Evolutionary conservation across 805 yeast species (phyloP), one percentile per base, ranked within the genome.

Genomic region (Nakazawaea ernobii): DNA sequence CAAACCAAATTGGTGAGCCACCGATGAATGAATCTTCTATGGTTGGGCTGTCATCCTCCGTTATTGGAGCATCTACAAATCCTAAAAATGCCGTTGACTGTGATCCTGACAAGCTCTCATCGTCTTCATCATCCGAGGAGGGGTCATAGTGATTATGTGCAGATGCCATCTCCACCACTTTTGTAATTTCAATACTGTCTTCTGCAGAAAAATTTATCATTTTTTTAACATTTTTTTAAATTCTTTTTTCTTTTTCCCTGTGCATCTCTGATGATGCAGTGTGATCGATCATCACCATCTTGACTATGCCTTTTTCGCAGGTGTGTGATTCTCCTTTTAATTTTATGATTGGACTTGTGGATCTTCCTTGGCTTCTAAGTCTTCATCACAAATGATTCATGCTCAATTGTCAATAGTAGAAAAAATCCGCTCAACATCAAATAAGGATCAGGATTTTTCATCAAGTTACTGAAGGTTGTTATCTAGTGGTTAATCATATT

Each of bases 21-120:
- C 98, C 98, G 30, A 92, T 74, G 53, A 88, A 82, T 0, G 95
- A 80, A 57, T 89, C 96, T 48, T 76, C 81, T 4, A 71, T 48
- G 1, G 71, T 64, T 28, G 80, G 73, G 35, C 52, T 56, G 32
- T 73, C 79, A 3, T 70, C 75, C 13, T 68, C 72, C 6, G 74
- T 70, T 28, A 75, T 73, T n/a, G 79, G 74, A 1, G 77, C 73
- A 56, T 86, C 94, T 9, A 81, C 77, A 56, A 73, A 81, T 0
- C 92, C 95, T 17, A 86, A 63, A 45, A 65, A 71, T 0, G 81
- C 80, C 1, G 69, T 54, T 1, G 74, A 59, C 47, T 57, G 42
- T 26, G 46, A 55, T n/a, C 55, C 63, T 26, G 64, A 55, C 20
- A 6, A 13, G 9, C 6, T 8, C 11, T 49, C 35, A 6, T 61